Conservation (phyloP, 2,329 filamentous ascomycete genomes). For the Fusarium temperatum region DNA sequence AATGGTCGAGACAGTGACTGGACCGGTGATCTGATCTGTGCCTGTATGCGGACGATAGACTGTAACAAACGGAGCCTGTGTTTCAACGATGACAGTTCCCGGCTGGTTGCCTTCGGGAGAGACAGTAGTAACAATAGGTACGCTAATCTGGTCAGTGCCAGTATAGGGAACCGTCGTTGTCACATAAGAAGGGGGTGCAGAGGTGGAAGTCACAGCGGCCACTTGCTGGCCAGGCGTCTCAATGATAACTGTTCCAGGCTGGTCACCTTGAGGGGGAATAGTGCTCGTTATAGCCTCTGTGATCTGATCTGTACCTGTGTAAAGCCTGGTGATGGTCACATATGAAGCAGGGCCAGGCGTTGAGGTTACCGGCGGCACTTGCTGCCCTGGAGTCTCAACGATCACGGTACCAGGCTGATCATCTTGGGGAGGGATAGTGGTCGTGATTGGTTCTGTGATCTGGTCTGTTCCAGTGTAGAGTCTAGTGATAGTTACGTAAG, state of each 20-base stretch:
- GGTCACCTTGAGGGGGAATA: conserved; percentile 4
- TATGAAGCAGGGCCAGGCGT: not conserved
- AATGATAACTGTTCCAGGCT: conserved; percentile 22
- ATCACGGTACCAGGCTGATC: conserved; percentile 10
- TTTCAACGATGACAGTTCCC: conserved; percentile 24
- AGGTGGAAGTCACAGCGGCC: not conserved
- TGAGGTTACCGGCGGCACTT: not conserved
- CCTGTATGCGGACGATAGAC: conserved; percentile 10
- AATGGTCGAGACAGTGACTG: conserved; percentile 22
- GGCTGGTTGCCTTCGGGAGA: conserved; percentile 11
- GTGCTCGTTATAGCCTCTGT: conserved; percentile 11
- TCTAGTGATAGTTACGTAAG: conserved; percentile 21
- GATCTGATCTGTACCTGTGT: conserved; percentile 15
- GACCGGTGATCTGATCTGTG: conserved; percentile 8
- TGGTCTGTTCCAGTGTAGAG: not conserved
- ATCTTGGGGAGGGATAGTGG: not conserved
- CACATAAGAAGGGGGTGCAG: conserved; percentile 11
- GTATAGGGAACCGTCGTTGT: conserved; percentile 11
- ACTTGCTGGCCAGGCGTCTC: conserved; percentile 8
- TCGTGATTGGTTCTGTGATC: conserved; percentile 3
- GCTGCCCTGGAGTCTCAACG: not conserved
- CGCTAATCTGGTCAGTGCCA: conserved; percentile 6
- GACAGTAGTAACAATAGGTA: conserved; percentile 6
- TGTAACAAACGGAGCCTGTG: conserved; percentile 9
- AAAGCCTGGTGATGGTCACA: conserved; percentile 6